These are phyloP conservation scores for Hanseniaspora singularis DNA, from an alignment of 805 yeast species.

Conservation along the genomic window DNA sequence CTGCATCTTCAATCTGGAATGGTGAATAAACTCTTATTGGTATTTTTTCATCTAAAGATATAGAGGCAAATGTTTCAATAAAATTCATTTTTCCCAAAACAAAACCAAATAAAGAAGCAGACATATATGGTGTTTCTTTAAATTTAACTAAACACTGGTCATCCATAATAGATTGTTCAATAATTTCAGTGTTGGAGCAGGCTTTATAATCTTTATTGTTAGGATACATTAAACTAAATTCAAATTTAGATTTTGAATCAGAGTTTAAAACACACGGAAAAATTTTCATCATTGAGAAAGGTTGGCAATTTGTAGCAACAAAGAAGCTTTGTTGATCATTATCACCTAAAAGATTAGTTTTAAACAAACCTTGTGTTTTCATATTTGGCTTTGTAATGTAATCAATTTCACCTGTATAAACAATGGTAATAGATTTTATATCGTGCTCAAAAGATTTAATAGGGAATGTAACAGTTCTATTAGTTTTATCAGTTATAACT, in stretches of 20 bases:
- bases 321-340: conserved; percentile 42
- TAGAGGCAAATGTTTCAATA: conserved; percentile 30
- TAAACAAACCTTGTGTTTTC: conserved; percentile 52
- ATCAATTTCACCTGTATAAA: conserved; percentile 42
- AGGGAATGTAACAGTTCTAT: conserved; percentile 17
- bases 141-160: conserved; percentile 33
- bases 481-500: conserved; percentile 18
- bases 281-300: conserved; percentile 47
- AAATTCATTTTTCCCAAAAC: conserved; percentile 55
- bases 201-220: conserved; percentile 40
- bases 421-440: conserved; percentile 13
- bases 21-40: conserved; percentile 48
- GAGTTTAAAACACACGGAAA: conserved; percentile 51
- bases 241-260: conserved; percentile 41
- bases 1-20: conserved; percentile 35
- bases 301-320: conserved; percentile 63
- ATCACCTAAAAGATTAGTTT: conserved; percentile 48
- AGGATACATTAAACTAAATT: conserved; percentile 6
- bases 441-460: conserved; percentile 16
- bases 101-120: conserved; percentile 56
- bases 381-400: conserved; percentile 43
- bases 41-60: conserved; percentile 18
- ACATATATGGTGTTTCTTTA: conserved; percentile 44
- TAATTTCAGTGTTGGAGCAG: conserved; percentile 38
- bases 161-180: conserved; percentile 22